Conservation (phyloP, 192 early-diverging fungal species). For the Coemansia sp. region DNA sequence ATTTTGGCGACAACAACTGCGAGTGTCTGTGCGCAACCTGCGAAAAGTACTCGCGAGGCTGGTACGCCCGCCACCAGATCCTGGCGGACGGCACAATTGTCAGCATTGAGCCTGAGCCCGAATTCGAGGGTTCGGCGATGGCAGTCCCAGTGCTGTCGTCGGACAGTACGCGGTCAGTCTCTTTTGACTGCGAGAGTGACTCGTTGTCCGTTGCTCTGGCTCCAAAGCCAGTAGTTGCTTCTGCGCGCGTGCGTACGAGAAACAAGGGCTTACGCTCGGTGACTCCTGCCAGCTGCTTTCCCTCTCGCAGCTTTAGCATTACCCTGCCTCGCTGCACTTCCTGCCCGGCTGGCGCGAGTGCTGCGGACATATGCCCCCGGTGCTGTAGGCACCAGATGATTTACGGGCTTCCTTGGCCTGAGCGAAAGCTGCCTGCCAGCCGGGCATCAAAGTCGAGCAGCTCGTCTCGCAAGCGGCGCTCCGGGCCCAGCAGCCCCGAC, state of each 20-base stretch:
- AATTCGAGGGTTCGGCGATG: neutral
- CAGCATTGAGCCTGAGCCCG: neutral
- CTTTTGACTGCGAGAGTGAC: conserved; percentile 14
- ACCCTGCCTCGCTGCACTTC: conserved; percentile 3
- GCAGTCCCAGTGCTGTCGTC: conserved; percentile 5
- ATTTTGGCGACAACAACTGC: conserved; percentile 66
- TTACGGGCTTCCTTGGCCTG: conserved; percentile 38
- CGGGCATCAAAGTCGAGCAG: neutral
- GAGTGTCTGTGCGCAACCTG: conserved; percentile 74
- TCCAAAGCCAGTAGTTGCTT: neutral
- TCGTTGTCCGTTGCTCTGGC: neutral
- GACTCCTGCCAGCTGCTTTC: conserved; percentile 26
- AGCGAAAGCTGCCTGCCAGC: conserved; percentile 17
- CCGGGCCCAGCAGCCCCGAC: neutral
- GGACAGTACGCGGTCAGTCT: neutral
- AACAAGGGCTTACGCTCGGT: conserved; percentile 41
- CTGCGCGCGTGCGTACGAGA: conserved; percentile 27
- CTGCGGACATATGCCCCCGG: conserved; percentile 12
- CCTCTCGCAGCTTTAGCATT: neutral
- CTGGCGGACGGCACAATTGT: neutral
- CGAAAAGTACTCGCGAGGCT: conserved; percentile 56
- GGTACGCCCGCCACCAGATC: conserved; percentile 19
- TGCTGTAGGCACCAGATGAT: conserved; percentile 38
- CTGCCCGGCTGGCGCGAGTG: neutral
- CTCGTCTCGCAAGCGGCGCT: neutral